Evolutionary conservation across 768 basidiomycete genomes (phyloP), one percentile per base, ranked within the genome.

Genomic region (Boletus pseudo-olivaceus): DNA sequence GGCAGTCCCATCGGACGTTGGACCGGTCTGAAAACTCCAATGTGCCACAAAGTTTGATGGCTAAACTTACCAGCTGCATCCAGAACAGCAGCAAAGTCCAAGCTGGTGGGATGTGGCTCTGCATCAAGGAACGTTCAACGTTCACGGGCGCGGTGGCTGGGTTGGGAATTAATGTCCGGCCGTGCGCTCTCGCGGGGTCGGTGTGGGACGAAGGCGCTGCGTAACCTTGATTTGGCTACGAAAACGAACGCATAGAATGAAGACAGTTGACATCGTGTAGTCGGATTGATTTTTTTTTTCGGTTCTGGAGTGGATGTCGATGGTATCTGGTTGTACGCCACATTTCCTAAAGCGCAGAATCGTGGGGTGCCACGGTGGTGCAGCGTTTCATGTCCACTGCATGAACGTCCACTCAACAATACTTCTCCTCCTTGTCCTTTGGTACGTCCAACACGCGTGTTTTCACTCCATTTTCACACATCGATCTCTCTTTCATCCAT

Each of bases 341-440:
- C 62, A 64, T 56, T 64, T 47, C 58, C 65, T 49, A 67, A 66
- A 55, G 44, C 34, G 60, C 50, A 29, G n/a, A 7, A 8, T 49
- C 47, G 54, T 49, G 51, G 47, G 47, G 47, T 48, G 47, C 35
- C 47, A 47, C 23, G 12, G 23, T 26, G n/a, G 32, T 29, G 23
- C 44, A 56, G 51, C 41, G 47, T 45, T 67, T 58, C 64, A 64
- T 53, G 65, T 62, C 62, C 58, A 54, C 43, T 26, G 32, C 58
- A 51, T 55, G 64, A 54, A 52, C 53, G n/a, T 54, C 20, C 29
- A 1, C 41, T 47, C 32, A 6, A 45, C 46, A 6, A 42, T 43
- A 15, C 32, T 19, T 6, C 9, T 34, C 39, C 41, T 1, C 43
- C 11, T 32, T 10, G 43, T 50, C 17, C 39, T 40, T 30, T 43